phyloP scores from a whole-genome alignment of 345 rosid genomes.

The Rubroshorea leprosula region DNA sequence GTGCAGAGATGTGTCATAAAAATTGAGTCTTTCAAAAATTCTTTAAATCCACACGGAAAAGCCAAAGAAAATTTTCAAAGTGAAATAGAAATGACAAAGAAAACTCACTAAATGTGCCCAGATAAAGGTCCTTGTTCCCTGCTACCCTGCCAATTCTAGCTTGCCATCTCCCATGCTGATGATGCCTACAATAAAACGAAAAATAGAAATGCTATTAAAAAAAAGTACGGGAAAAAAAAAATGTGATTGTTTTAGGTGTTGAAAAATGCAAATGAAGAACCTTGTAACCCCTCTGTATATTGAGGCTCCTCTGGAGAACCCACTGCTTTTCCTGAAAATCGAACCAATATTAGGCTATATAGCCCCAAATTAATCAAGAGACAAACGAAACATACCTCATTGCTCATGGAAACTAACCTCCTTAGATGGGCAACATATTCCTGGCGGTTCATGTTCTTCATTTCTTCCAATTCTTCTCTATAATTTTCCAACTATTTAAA shows the following conservation, averaged over 20 bases:
- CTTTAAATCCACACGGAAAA: conserved; percentile 9
- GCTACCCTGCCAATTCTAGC: conserved; percentile 84
- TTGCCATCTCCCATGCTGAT: conserved; percentile 91
- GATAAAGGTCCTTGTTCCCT: conserved; percentile 86
- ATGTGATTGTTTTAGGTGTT: too few relatives aligned
- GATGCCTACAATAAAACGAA: conserved; percentile 42
- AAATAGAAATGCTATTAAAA: background rate
- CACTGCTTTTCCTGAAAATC: conserved; percentile 66
- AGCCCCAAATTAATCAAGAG: background rate
- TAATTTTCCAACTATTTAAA: conserved; percentile 55
- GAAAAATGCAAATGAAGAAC: too few relatives aligned
- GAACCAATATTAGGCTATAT: background rate
- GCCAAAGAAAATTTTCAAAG: background rate
- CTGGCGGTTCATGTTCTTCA: conserved; percentile 80
- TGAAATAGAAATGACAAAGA: conserved; percentile 14
- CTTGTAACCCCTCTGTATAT: conserved; percentile 87
- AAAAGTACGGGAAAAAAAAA: too few relatives aligned
- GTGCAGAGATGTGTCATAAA: conserved; percentile 23
- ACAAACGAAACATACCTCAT: too few relatives aligned
- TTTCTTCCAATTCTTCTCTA: conserved; percentile 49
- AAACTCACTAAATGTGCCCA: conserved; percentile 72
- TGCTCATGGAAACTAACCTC: too few relatives aligned
- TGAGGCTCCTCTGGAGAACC: conserved; percentile 83
- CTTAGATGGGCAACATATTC: conserved; percentile 73
- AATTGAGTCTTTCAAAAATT: conserved; percentile 12